These are phyloP conservation scores for Epichloe bromicola DNA, from an alignment of 2,329 filamentous ascomycete genomes.

Conservation along the genomic window DNA sequence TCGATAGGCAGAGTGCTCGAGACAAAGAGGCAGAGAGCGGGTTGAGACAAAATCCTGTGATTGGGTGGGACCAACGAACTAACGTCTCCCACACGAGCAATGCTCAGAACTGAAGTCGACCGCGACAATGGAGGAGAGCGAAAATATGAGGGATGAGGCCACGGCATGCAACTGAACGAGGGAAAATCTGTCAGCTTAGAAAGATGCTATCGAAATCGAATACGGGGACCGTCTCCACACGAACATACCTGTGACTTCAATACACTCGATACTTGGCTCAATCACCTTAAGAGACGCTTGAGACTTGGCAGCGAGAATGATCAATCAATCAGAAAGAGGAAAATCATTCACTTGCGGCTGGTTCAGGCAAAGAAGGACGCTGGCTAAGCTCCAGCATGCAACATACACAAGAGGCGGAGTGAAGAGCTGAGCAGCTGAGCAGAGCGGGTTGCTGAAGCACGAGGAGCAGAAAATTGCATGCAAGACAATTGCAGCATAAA, in stretches of 20 bases:
- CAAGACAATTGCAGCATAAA: not conserved
- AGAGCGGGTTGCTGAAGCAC: not conserved
- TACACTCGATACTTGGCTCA: not conserved
- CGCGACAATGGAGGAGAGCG: conserved; percentile 28
- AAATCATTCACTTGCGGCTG: not conserved
- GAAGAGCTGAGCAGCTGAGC: not conserved
- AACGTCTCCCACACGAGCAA: conserved; percentile 47
- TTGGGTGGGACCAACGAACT: conserved; percentile 47
- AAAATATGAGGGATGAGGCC: conserved; percentile 21
- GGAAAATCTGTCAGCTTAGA: conserved; percentile 7
- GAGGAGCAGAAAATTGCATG: not conserved
- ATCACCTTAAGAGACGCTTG: not conserved
- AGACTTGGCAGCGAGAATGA: not conserved
- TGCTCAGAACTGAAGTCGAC: conserved; percentile 29
- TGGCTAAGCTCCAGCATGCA: not conserved
- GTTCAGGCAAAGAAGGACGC: not conserved
- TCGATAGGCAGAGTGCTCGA: conserved; percentile 25
- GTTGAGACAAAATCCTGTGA: conserved; percentile 34
- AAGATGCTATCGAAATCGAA: conserved; percentile 7
- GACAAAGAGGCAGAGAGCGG: conserved; percentile 28
- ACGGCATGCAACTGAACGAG: conserved; percentile 25
- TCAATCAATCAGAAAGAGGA: not conserved
- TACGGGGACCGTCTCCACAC: conserved; percentile 4
- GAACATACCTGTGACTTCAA: conserved; percentile 15
- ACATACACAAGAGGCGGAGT: not conserved